Evolutionary conservation across 768 basidiomycete species (phyloP), one percentile per base, ranked within the genome.

Genomic region (Lactarius akahatsu): DNA sequence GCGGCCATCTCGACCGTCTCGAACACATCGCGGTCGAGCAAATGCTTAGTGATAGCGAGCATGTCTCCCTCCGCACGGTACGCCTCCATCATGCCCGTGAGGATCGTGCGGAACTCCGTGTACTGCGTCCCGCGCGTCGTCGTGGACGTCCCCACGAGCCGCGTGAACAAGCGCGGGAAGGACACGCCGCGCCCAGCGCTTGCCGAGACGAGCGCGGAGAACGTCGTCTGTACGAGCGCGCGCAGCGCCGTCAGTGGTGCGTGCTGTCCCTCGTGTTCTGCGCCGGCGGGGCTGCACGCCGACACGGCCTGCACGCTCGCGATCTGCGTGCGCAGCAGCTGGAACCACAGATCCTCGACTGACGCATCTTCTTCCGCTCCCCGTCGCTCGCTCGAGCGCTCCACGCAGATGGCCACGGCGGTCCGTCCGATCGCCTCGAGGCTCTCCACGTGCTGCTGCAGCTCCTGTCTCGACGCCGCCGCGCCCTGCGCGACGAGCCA

Each of bases 41-140:
- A 78, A 66, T 87, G 86, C 69, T 90, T 92, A 28, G 94, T 91
- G 71, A 96, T 94, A 52, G 81, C 77, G 30, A 98, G 79, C 82
- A 96, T 86, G 70, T 98, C 96, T 32, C 91, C 92, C 69, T 99
- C 96, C 4, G 90, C 86, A 45, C 90, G 86, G 78, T 98, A 98
- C 2, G 94, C 90, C 73, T 96, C 94, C 71, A 98, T 77, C 93
- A 98, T 99, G n/a, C 93, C 91, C 0, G 88, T 89, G 36, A 99
- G 80, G 66, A 99, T 95, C 13, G 86, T 84, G 55, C 94, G 84
- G 77, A 98, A 96, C 76, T 98, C 96, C 26, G 89, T 87, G 76
- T 98, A 98, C 32, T 87, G 85, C 15, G 87, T 85, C 40, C 86
- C 58, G 0, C 83, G 52, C 47, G 16, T 10, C 23, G 20, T 30